Conservation (phyloP, 768 basidiomycete species). For the Pisolithus sp. region DNA sequence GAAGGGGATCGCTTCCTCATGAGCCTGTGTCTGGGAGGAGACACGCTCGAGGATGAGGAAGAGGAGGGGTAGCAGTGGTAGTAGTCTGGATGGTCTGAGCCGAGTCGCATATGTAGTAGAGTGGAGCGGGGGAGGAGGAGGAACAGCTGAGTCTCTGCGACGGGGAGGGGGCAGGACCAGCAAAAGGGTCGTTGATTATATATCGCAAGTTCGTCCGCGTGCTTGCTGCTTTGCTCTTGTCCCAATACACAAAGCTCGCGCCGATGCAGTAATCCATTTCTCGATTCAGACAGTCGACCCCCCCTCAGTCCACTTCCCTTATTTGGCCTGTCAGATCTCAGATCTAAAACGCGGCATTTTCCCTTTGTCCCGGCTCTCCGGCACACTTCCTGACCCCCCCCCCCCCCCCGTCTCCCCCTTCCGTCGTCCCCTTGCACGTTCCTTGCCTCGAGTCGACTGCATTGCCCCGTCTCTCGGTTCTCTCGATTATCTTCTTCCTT, state of each 20-base stretch:
- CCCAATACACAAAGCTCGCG: conserved; percentile 22
- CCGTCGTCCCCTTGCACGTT: conserved; percentile 20
- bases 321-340: conserved; percentile 21
- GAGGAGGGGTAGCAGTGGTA: too few relatives aligned
- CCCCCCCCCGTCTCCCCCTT: conserved; percentile 1
- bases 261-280: conserved; percentile 23
- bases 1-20: conserved; percentile 21
- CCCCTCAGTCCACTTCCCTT: conserved; percentile 5
- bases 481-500: conserved; percentile 18
- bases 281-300: conserved; percentile 11
- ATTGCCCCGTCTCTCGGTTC: conserved; percentile 9
- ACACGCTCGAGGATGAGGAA: conserved; percentile 12
- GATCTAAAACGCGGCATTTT: conserved; percentile 24
- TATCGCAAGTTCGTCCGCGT: conserved; percentile 10
- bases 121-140: too few relatives aligned
- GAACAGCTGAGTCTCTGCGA: too few relatives aligned
- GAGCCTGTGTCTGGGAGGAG: conserved; percentile 19
- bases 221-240: neutral
- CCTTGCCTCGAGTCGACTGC: conserved; percentile 24
- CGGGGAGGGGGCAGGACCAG: conserved; percentile 10
- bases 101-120: conserved; percentile 8
- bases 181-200: conserved; percentile 18
- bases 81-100: conserved; percentile 10
- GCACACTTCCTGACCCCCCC: conserved; percentile 4
- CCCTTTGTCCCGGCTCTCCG: conserved; percentile 5